Conservation (phyloP, 768 basidiomycete genomes). For the Phanerochaete sordida region DNA sequence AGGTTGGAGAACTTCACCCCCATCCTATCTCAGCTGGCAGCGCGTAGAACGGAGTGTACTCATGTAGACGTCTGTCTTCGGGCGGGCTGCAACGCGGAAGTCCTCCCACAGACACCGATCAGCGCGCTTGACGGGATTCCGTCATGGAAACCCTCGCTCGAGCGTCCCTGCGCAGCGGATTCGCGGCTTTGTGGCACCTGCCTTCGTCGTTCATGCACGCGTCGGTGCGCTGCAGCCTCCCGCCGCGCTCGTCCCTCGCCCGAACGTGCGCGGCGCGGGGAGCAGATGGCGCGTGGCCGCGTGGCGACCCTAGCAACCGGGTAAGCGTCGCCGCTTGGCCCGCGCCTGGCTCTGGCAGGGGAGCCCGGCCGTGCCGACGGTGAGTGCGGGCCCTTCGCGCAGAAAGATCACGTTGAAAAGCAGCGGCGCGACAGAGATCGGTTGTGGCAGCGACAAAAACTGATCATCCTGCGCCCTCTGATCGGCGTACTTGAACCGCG, state of each 20-base stretch:
- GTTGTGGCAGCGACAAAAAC: background rate
- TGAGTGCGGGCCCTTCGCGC: background rate
- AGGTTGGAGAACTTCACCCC: too few relatives aligned
- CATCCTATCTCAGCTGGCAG: too few relatives aligned
- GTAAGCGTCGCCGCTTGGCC: background rate
- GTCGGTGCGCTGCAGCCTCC: background rate
- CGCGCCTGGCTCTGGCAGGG: background rate
- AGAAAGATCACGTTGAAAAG: background rate
- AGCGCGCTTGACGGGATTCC: background rate
- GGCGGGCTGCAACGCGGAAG: background rate
- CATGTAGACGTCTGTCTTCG: constrained; percentile 23
- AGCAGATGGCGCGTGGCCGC: background rate
- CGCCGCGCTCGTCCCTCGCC: background rate
- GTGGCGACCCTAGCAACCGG: background rate
- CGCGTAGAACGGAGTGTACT: too few relatives aligned
- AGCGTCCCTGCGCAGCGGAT: background rate
- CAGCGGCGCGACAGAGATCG: background rate
- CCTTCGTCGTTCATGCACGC: background rate
- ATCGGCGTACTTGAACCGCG: constrained; percentile 5
- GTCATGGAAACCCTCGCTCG: background rate
- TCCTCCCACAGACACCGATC: background rate
- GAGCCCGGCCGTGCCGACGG: background rate
- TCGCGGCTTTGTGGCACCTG: background rate
- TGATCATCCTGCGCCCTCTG: background rate
- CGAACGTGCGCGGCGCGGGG: background rate